These are phyloP conservation scores for Myxozyma melibiosi DNA, from an alignment of 805 yeast genomes.

Conservation along the genomic window DNA sequence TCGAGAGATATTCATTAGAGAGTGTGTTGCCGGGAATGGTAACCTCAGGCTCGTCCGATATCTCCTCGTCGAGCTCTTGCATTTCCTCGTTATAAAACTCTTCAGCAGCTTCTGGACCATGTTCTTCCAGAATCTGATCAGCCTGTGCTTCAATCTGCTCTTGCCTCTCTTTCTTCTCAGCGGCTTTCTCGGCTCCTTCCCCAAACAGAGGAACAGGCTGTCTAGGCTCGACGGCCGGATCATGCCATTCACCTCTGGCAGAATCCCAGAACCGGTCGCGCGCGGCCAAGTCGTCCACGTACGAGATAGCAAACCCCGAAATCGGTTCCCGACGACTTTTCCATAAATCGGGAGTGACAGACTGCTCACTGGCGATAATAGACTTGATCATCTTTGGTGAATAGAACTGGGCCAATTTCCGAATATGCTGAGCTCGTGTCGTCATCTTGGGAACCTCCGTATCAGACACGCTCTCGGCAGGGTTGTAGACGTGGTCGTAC, in stretches of 20 bases:
- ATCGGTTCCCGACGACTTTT: slow-evolving; percentile 48
- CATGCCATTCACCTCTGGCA: slow-evolving; percentile 51
- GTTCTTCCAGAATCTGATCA: not conserved
- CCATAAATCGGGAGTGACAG: slow-evolving; percentile 67
- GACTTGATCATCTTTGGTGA: slow-evolving; percentile 79
- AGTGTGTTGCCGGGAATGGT: slow-evolving; percentile 1
- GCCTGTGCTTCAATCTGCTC: slow-evolving; percentile 7
- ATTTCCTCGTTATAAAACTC: not conserved
- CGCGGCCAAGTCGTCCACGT: slow-evolving; percentile 68
- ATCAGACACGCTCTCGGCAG: not conserved
- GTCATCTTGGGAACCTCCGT: not conserved
- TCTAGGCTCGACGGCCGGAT: slow-evolving; percentile 52
- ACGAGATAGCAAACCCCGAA: slow-evolving; percentile 67
- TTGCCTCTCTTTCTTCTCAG: not conserved
- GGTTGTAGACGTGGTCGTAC: not conserved
- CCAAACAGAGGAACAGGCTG: slow-evolving; percentile 50
- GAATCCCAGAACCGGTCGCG: slow-evolving; percentile 78
- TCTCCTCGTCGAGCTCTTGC: not conserved
- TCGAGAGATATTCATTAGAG: slow-evolving; percentile 8
- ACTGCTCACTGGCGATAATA: slow-evolving; percentile 76
- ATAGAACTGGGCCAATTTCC: slow-evolving; percentile 61
- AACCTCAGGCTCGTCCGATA: not conserved
- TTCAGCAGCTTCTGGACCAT: not conserved
- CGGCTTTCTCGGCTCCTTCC: not conserved
- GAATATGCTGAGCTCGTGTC: slow-evolving; percentile 9